Evolutionary conservation across 1,284 basidiomycete genomes (phyloP).

Genomic region (Boletus sp.): DNA sequence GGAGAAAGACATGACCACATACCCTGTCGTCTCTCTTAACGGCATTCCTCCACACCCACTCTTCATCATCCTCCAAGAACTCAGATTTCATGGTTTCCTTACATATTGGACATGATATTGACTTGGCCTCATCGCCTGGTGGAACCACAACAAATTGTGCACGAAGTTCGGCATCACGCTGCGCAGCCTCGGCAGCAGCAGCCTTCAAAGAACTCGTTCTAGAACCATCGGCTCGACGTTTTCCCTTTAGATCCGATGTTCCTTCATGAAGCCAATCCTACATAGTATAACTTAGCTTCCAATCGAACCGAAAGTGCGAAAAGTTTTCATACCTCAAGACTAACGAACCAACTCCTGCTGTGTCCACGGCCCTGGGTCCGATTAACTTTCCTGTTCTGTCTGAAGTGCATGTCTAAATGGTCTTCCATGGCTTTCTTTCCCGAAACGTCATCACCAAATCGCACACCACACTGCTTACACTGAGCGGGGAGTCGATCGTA

Average conservation of each 20-base stretch:
- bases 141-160: conserved; percentile 87
- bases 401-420: conserved; percentile 98
- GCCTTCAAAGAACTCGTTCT: conserved; percentile 53
- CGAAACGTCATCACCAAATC: conserved; percentile 71
- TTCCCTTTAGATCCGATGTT: conserved; percentile 58
- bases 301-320: conserved; percentile 4
- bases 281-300: conserved; percentile 13
- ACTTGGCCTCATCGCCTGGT: conserved; percentile 77
- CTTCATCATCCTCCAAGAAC: conserved; percentile 95
- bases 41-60: conserved; percentile 98
- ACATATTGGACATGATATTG: conserved; percentile 91
- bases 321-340: conserved; percentile 65
- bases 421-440: conserved; percentile 83
- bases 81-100: conserved; percentile 93
- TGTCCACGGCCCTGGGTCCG: conserved; percentile 86
- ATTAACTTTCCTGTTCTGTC: conserved; percentile 87
- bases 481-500: conserved; percentile 76
- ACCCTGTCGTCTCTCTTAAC: conserved; percentile 80
- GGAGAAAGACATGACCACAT: conserved; percentile 33
- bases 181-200: conserved; percentile 65
- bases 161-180: conserved; percentile 72
- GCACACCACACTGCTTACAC: conserved; percentile 93
- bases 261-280: conserved; percentile 86
- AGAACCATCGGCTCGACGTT: conserved; percentile 54
- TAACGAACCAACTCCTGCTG: conserved; percentile 88